A percentile compares a stretch with the other conserved stretches of the same genome.
Conservation (phyloP, 306 rosid genomes). For the Pyrus betulifolia region DNA sequence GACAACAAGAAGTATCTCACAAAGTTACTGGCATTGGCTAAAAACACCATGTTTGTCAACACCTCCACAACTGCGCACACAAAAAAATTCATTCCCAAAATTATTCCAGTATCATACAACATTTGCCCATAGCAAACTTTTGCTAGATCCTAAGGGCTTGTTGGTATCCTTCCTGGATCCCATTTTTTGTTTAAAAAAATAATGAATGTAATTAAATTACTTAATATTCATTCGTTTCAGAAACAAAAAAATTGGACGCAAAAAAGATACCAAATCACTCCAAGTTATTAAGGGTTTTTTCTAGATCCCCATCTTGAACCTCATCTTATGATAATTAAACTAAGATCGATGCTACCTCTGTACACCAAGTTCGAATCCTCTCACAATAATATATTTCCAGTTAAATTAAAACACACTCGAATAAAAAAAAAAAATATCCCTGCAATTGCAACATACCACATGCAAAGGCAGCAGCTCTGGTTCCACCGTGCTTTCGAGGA, state of each 20-base stretch:
- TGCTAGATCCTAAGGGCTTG: neutral
- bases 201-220: too few relatives aligned
- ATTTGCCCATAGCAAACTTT: neutral
- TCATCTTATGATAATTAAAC: too few relatives aligned
- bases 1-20: conserved; percentile 18
- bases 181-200: too few relatives aligned
- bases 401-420: neutral
- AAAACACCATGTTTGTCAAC: conserved; percentile 17
- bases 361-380: too few relatives aligned
- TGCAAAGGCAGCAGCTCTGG: conserved; percentile 19
- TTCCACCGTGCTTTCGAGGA: conserved; percentile 25
- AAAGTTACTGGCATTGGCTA: conserved; percentile 23
- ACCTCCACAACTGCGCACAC: conserved; percentile 23
- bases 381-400: neutral
- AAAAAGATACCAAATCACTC: too few relatives aligned
- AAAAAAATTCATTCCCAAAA: neutral
- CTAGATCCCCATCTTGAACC: too few relatives aligned
- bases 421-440: neutral
- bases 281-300: too few relatives aligned
- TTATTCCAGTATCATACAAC: too few relatives aligned
- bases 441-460: conserved; percentile 13
- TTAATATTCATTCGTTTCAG: too few relatives aligned
- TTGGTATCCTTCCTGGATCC: too few relatives aligned
- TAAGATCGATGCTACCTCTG: too few relatives aligned
- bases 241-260: too few relatives aligned